Evolutionary conservation across 2,329 filamentous ascomycete genomes (phyloP).

Genomic region (Fusarium clavum): DNA sequence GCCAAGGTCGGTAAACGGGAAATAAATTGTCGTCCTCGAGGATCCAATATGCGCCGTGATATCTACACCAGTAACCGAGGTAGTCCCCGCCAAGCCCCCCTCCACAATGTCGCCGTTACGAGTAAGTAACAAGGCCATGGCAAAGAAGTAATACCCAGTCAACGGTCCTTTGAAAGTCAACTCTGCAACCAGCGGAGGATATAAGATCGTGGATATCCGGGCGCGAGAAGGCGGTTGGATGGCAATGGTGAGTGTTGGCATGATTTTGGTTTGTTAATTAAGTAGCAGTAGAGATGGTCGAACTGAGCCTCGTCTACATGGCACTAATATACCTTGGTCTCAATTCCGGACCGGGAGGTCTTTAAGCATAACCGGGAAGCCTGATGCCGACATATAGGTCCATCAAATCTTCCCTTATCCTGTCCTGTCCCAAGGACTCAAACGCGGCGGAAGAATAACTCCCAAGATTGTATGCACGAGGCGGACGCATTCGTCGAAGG

Average conservation of each 20-base stretch:
- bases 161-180: slow-evolving; percentile 14
- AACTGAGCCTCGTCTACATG: neutral
- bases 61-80: slow-evolving; percentile 32
- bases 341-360: neutral
- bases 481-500: neutral
- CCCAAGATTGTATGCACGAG: neutral
- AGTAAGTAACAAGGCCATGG: slow-evolving; percentile 44
- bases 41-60: slow-evolving; percentile 9
- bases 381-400: neutral
- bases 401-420: neutral
- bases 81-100: slow-evolving; percentile 33
- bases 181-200: slow-evolving; percentile 42
- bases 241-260: slow-evolving; percentile 36
- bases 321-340: slow-evolving; percentile 13
- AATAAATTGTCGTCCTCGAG: slow-evolving; percentile 32
- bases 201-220: slow-evolving; percentile 30
- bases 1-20: slow-evolving; percentile 44
- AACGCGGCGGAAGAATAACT: neutral
- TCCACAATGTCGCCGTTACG: slow-evolving; percentile 33
- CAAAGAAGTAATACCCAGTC: slow-evolving; percentile 42
- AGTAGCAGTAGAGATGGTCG: neutral
- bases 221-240: slow-evolving; percentile 43
- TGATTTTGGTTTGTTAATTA: neutral
- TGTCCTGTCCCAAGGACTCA: neutral
- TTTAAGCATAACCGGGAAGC: slow-evolving; percentile 17